These are phyloP conservation scores for Paramyrothecium sp. DNA, from an alignment of 2,329 filamentous ascomycete species.

Conservation along the genomic window DNA sequence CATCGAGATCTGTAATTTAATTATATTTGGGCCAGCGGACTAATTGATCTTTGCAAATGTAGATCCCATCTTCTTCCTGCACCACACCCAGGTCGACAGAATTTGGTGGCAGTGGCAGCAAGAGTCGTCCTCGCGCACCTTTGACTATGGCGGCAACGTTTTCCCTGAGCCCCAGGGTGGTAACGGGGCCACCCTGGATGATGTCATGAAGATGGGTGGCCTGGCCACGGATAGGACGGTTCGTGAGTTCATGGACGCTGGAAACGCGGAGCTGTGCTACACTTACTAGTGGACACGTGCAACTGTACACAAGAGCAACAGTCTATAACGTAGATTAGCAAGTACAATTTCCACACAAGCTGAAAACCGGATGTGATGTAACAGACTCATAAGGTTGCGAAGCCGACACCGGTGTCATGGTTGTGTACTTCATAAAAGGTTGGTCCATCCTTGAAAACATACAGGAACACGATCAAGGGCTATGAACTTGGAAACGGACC, in stretches of 20 bases:
- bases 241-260: neutral
- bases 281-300: neutral
- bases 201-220: neutral
- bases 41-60: neutral
- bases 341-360: too few relatives aligned
- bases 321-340: too few relatives aligned
- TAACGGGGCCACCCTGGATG: neutral
- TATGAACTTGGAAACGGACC: too few relatives aligned
- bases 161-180: neutral
- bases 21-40: neutral
- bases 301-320: too few relatives aligned
- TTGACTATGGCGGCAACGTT: neutral
- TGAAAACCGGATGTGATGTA: too few relatives aligned
- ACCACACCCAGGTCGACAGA: neutral
- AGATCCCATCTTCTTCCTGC: slow-evolving; percentile 1
- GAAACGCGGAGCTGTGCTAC: neutral
- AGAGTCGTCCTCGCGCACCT: neutral
- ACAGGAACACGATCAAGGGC: too few relatives aligned
- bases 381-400: too few relatives aligned
- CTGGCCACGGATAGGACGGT: neutral
- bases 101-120: slow-evolving; percentile 1
- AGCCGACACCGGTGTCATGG: too few relatives aligned
- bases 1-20: neutral
- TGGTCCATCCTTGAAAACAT: too few relatives aligned
- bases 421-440: too few relatives aligned